These are phyloP conservation scores for Penicillium maclennaniae DNA, from an alignment of 495 filamentous ascomycete species.

Conservation along the genomic window DNA sequence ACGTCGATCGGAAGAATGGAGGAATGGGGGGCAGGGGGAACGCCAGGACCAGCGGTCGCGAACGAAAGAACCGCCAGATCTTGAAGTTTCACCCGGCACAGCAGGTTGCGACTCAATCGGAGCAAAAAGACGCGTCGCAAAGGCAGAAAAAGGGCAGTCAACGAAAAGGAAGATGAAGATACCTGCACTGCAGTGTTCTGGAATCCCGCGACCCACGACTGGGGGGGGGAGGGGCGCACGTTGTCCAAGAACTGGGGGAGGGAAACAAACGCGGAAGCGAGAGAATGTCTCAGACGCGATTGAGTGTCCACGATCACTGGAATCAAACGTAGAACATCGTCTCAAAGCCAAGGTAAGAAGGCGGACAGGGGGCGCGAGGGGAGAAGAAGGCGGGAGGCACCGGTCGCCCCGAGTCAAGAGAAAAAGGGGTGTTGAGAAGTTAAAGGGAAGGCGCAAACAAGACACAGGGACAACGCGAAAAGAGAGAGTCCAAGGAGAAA, in stretches of 20 bases:
- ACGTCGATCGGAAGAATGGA: conserved; percentile 56
- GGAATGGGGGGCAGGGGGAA: conserved; percentile 20
- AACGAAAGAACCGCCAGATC: conserved; percentile 5
- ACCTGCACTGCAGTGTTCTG: conserved; percentile 39
- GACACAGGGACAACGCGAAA: conserved; percentile 5
- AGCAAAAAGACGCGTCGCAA: conserved; percentile 42
- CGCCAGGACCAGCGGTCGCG: conserved; percentile 20
- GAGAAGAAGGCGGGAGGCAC: conserved; percentile 50
- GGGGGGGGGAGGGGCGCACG: conserved; percentile 16
- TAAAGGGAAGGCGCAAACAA: not conserved
- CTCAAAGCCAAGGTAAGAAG: conserved; percentile 55
- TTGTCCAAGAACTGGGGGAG: conserved; percentile 14
- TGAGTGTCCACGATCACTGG: conserved; percentile 54
- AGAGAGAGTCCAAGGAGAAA: conserved; percentile 9
- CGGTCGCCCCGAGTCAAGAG: conserved; percentile 13
- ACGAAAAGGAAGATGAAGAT: conserved; percentile 16
- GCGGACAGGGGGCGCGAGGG: conserved; percentile 56
- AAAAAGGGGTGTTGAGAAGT: conserved; percentile 38
- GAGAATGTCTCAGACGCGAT: conserved; percentile 55
- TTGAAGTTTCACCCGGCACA: conserved; percentile 7
- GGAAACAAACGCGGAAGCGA: conserved; percentile 48
- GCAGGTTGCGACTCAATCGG: conserved; percentile 28
- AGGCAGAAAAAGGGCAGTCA: conserved; percentile 9
- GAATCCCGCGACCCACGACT: conserved; percentile 17
- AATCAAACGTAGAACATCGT: conserved; percentile 59